Evolutionary conservation across 2,329 filamentous ascomycete genomes (phyloP).

Genomic region (Phoma sp.): DNA sequence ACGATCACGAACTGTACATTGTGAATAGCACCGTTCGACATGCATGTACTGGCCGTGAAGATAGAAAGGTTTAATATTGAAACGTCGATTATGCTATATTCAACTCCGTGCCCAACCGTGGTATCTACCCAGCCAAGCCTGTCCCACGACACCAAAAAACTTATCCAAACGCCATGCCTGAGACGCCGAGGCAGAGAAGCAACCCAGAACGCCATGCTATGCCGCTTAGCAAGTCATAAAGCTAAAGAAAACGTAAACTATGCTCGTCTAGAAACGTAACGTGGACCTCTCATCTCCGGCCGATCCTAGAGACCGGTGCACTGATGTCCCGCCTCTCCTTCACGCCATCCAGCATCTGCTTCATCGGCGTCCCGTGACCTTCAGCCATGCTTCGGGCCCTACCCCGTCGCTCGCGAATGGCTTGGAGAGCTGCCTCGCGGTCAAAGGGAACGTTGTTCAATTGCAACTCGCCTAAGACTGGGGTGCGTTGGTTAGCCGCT

Average conservation of each 20-base stretch:
- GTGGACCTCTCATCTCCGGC: conserved; percentile 27
- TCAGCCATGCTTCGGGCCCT: conserved; percentile 73
- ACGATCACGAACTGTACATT: background rate
- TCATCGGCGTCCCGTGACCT: conserved; percentile 67
- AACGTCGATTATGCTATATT: background rate
- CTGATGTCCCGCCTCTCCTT: conserved; percentile 56
- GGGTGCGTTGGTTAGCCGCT: conserved; percentile 38
- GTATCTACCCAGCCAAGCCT: conserved; percentile 33
- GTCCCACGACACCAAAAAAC: conserved; percentile 9
- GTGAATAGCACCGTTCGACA: too few relatives aligned
- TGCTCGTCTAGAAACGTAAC: conserved; percentile 1
- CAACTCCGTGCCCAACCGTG: conserved; percentile 25
- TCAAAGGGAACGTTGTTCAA: conserved; percentile 52
- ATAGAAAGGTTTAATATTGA: background rate
- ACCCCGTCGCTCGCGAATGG: conserved; percentile 76
- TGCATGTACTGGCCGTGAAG: too few relatives aligned
- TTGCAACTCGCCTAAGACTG: conserved; percentile 41
- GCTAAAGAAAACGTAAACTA: conserved; percentile 9
- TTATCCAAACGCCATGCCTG: conserved; percentile 10
- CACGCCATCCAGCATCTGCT: conserved; percentile 63
- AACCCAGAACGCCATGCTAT: conserved; percentile 44
- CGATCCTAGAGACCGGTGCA: conserved; percentile 49
- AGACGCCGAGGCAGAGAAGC: conserved; percentile 13
- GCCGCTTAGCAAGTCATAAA: conserved; percentile 36
- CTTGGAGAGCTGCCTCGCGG: conserved; percentile 76